Conservation (phyloP, 768 basidiomycete species). For the Agaricus subrufescens region DNA sequence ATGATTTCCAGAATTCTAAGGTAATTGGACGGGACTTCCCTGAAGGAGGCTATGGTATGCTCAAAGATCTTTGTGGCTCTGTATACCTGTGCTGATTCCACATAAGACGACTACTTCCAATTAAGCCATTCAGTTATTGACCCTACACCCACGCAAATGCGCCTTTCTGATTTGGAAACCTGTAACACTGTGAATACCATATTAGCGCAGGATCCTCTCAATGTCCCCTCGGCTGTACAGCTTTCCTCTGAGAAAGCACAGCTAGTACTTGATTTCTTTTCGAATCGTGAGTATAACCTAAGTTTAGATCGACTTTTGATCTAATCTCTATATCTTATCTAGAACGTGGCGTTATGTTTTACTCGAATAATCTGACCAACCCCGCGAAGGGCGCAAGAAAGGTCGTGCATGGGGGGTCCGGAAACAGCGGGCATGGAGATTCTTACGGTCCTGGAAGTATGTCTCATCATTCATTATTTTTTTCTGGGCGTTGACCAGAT, state of each 20-base stretch:
- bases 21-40: constrained; percentile 57
- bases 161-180: constrained; percentile 34
- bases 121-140: constrained; percentile 35
- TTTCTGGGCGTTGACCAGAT: background rate
- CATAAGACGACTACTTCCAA: constrained; percentile 61
- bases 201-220: constrained; percentile 26
- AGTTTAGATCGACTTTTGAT: background rate
- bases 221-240: constrained; percentile 42
- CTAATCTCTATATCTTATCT: background rate
- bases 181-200: constrained; percentile 45
- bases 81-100: constrained; percentile 3
- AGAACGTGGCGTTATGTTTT: constrained; percentile 78
- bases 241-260: constrained; percentile 57
- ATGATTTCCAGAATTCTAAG: constrained; percentile 42
- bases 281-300: constrained; percentile 53
- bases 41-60: constrained; percentile 51
- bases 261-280: constrained; percentile 54
- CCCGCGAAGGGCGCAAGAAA: constrained; percentile 52
- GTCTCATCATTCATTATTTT: constrained; percentile 17
- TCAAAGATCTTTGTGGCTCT: background rate
- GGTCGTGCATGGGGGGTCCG: constrained; percentile 74
- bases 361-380: constrained; percentile 54
- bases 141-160: constrained; percentile 43
- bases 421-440: constrained; percentile 45
- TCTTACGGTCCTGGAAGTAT: constrained; percentile 57